Conservation (phyloP, 129 eudicot species). For the Saposhnikovia divaricata region DNA sequence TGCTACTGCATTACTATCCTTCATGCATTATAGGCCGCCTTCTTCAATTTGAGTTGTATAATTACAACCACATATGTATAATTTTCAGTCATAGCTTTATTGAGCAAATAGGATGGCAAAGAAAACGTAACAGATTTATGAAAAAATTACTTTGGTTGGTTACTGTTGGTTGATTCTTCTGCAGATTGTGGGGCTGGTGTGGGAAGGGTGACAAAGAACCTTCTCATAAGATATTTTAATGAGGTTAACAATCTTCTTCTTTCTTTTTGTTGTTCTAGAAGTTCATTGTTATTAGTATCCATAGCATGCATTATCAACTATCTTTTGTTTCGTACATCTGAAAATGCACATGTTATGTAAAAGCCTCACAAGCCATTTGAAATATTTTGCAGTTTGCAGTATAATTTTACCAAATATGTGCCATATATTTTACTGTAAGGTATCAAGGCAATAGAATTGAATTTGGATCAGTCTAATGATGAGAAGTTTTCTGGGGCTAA, state of each 20-base stretch:
- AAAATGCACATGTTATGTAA: not conserved
- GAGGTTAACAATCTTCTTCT: constrained; percentile 42
- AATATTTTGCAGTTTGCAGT: not conserved
- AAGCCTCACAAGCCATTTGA: not conserved
- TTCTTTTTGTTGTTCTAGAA: not conserved
- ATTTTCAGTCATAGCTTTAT: not conserved
- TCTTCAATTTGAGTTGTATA: not conserved
- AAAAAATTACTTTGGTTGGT: not conserved
- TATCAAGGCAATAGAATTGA: not conserved
- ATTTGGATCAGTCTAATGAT: not conserved
- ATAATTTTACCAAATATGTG: not conserved
- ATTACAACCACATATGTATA: not conserved
- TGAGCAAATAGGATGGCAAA: not conserved
- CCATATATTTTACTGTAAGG: not conserved
- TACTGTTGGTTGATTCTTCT: constrained; percentile 19
- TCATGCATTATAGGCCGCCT: not conserved
- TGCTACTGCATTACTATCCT: not conserved
- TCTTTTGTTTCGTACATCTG: not conserved
- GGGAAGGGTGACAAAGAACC: constrained; percentile 92
- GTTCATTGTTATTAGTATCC: not conserved
- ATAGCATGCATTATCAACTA: not conserved
- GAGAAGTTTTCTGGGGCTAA: not conserved
- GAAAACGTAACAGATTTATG: not conserved
- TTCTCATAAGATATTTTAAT: constrained; percentile 85
- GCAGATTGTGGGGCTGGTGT: constrained; percentile 98